phyloP scores from a whole-genome alignment of 257 asterid genomes.

The Penstemon davidsonii region DNA sequence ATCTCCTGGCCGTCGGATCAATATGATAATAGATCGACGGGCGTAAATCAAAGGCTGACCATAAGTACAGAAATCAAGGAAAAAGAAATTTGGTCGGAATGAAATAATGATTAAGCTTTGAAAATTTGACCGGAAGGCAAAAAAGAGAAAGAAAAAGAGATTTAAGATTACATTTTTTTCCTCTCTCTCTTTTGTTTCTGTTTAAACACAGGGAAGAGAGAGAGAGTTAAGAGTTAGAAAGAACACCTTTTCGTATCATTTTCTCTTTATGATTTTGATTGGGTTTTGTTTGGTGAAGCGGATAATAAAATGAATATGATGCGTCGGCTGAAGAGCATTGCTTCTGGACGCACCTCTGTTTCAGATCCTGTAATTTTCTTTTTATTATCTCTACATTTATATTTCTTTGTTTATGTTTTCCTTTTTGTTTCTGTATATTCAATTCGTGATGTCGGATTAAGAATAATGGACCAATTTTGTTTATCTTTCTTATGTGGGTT shows the following conservation, averaged over 20 bases:
- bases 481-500: conserved; percentile 14
- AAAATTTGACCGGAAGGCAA: conserved; percentile 42
- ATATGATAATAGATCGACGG: conserved; percentile 33
- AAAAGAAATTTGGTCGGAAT: conserved; percentile 45
- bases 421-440: not conserved
- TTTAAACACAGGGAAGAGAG: not conserved
- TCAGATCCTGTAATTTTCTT: conserved; percentile 83
- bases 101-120: conserved; percentile 45
- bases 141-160: not conserved
- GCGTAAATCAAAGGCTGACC: conserved; percentile 25
- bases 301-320: conserved; percentile 67
- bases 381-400: not conserved
- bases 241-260: not conserved
- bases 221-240: conserved; percentile 6
- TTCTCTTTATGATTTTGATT: conserved; percentile 22
- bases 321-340: conserved; percentile 98
- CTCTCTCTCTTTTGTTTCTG: not conserved
- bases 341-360: conserved; percentile 90
- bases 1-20: conserved; percentile 32
- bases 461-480: not conserved
- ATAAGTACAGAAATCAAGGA: conserved; percentile 36
- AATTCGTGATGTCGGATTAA: not conserved
- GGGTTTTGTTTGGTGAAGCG: conserved; percentile 23
- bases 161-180: not conserved
- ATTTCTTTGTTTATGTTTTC: conserved; percentile 7